Evolutionary conservation across 805 yeast genomes (phyloP).

Genomic region (Candida nanaspora): DNA sequence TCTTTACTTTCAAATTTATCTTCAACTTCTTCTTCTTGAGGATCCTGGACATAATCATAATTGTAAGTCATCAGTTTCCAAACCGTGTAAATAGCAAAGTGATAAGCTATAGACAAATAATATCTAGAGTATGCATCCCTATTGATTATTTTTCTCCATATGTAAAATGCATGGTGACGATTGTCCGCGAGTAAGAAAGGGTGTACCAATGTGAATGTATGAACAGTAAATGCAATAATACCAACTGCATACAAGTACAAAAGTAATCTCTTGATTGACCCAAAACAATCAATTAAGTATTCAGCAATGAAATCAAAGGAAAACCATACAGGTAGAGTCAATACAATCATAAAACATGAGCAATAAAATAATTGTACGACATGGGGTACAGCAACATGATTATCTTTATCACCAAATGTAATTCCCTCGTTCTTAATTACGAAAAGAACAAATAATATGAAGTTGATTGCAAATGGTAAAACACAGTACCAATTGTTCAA

Average conservation of each 20-base stretch:
- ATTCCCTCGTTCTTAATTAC: constrained; percentile 70
- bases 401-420: constrained; percentile 85
- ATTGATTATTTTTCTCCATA: constrained; percentile 62
- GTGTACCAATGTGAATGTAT: constrained; percentile 66
- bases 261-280: constrained; percentile 10
- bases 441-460: constrained; percentile 47
- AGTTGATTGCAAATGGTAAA: constrained; percentile 48
- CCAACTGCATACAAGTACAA: constrained; percentile 17
- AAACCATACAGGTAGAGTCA: constrained; percentile 73
- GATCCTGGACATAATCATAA: background rate
- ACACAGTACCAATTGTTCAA: constrained; percentile 22
- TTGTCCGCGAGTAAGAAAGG: constrained; percentile 92
- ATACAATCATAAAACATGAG: constrained; percentile 48
- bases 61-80: constrained; percentile 9
- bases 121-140: constrained; percentile 38
- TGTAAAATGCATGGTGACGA: constrained; percentile 86
- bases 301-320: constrained; percentile 31
- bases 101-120: constrained; percentile 61
- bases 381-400: constrained; percentile 69
- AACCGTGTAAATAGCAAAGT: constrained; percentile 35
- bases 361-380: constrained; percentile 80
- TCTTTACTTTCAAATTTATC: background rate
- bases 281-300: constrained; percentile 30
- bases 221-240: constrained; percentile 38
- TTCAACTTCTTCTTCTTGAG: background rate